These are phyloP conservation scores for Rauvolfia tetraphylla DNA, from an alignment of 257 asterid genomes.

Conservation along the genomic window DNA sequence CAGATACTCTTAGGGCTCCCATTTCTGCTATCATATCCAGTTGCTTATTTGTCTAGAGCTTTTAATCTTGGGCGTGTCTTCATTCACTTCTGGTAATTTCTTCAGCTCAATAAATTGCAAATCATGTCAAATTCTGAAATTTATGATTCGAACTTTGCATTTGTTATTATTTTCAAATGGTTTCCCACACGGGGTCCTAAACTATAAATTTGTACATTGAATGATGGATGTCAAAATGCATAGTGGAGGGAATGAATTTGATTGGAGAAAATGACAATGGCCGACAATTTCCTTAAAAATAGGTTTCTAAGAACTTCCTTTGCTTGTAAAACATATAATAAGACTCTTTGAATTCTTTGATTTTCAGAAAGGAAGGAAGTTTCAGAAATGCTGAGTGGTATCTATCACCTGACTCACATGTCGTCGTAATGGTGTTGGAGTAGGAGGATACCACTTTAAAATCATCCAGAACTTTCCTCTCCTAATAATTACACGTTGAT, in stretches of 20 bases:
- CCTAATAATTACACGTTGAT: background rate
- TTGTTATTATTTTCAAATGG: background rate
- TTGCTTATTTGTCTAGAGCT: slow-evolving; percentile 74
- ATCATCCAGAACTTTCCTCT: too few relatives aligned
- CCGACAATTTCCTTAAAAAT: background rate
- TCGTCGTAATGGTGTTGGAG: too few relatives aligned
- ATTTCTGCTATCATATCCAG: slow-evolving; percentile 64
- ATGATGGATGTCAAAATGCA: background rate
- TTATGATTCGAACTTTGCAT: background rate
- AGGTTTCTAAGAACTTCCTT: background rate
- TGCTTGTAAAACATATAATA: background rate
- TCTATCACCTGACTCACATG: too few relatives aligned
- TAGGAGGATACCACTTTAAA: too few relatives aligned
- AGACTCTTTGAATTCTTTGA: background rate
- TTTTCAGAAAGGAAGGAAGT: background rate
- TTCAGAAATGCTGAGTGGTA: too few relatives aligned
- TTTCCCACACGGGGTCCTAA: background rate
- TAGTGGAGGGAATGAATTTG: background rate
- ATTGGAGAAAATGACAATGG: background rate
- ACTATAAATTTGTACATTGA: background rate
- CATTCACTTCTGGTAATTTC: slow-evolving; percentile 86
- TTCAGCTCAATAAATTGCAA: slow-evolving; percentile 11
- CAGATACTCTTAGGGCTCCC: slow-evolving; percentile 86
- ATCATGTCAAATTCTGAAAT: slow-evolving; percentile 5
- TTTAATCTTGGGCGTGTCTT: slow-evolving; percentile 92